Evolutionary conservation across 192 early-diverging fungal species (phyloP).

Genomic region (Obelidium mucronatum): DNA sequence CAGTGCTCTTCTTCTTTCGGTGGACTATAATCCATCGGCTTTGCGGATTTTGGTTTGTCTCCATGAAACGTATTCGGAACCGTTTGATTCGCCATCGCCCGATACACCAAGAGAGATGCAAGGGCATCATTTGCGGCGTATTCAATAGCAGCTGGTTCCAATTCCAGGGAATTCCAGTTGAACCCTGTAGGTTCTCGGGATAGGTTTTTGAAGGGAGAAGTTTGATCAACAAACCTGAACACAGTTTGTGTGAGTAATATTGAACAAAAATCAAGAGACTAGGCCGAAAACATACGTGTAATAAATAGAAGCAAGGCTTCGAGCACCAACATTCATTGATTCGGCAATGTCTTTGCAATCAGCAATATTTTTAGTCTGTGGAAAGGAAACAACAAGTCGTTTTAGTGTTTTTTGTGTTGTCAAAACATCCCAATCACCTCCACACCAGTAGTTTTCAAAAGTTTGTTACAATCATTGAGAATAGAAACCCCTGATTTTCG

Average conservation of each 20-base stretch:
- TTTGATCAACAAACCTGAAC: constrained; percentile 26
- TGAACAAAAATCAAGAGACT: too few relatives aligned
- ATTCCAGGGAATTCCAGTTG: constrained; percentile 12
- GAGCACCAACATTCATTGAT: background rate
- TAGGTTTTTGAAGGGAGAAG: constrained; percentile 10
- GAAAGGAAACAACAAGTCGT: too few relatives aligned
- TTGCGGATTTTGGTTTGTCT: background rate
- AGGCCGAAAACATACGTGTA: background rate
- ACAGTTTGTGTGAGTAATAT: too few relatives aligned
- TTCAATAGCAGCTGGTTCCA: constrained; percentile 9
- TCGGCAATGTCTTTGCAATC: constrained; percentile 16
- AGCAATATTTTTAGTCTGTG: constrained; percentile 13
- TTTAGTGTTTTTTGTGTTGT: too few relatives aligned
- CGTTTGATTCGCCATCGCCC: constrained; percentile 2
- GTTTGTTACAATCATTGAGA: background rate
- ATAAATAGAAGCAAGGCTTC: constrained; percentile 23
- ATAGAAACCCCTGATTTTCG: constrained; percentile 24
- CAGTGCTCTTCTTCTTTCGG: background rate
- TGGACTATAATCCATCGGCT: background rate
- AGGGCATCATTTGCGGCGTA: constrained; percentile 39
- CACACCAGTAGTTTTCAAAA: background rate
- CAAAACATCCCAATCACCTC: background rate
- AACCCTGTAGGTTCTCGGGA: constrained; percentile 6
- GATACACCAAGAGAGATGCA: constrained; percentile 29
- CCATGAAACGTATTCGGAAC: background rate